These are phyloP conservation scores for Leucosporidium creatinivorum DNA, from an alignment of 768 basidiomycete genomes.

Conservation along the genomic window DNA sequence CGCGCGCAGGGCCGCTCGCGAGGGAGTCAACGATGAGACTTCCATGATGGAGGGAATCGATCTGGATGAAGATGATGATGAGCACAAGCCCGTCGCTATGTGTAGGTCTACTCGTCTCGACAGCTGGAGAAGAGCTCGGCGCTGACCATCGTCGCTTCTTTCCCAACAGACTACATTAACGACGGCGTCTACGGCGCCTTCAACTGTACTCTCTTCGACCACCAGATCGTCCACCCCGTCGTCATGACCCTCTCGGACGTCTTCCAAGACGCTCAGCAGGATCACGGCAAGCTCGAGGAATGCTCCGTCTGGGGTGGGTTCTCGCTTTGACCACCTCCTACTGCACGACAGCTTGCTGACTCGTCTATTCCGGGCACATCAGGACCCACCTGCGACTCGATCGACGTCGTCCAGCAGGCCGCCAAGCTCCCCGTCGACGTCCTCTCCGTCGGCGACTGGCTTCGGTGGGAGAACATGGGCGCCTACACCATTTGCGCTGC, in stretches of 20 bases:
- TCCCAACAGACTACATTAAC: slow-evolving; percentile 86
- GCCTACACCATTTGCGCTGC: slow-evolving; percentile 98
- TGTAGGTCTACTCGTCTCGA: slow-evolving; percentile 54
- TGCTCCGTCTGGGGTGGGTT: slow-evolving; percentile 93
- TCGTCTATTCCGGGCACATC: background rate
- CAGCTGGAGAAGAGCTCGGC: background rate
- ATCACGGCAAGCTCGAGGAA: slow-evolving; percentile 3
- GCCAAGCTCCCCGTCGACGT: slow-evolving; percentile 57
- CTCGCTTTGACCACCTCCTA: background rate
- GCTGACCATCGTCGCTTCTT: background rate
- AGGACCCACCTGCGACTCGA: slow-evolving; percentile 75
- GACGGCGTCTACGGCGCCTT: slow-evolving; percentile 97
- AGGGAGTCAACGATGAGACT: slow-evolving; percentile 39
- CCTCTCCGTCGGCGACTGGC: slow-evolving; percentile 90
- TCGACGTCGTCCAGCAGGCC: slow-evolving; percentile 74
- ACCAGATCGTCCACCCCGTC: slow-evolving; percentile 77
- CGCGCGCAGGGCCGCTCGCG: slow-evolving; percentile 58
- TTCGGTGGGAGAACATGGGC: slow-evolving; percentile 96
- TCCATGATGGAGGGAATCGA: background rate
- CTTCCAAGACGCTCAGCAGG: slow-evolving; percentile 23
- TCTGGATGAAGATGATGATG: slow-evolving; percentile 37
- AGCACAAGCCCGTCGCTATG: slow-evolving; percentile 61
- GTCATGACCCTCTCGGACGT: slow-evolving; percentile 45
- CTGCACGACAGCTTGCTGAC: background rate
- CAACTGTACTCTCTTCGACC: slow-evolving; percentile 96